phyloP scores from a whole-genome alignment of 371 early-diverging fungal genomes.

The Saksenaea vasiformis region DNA sequence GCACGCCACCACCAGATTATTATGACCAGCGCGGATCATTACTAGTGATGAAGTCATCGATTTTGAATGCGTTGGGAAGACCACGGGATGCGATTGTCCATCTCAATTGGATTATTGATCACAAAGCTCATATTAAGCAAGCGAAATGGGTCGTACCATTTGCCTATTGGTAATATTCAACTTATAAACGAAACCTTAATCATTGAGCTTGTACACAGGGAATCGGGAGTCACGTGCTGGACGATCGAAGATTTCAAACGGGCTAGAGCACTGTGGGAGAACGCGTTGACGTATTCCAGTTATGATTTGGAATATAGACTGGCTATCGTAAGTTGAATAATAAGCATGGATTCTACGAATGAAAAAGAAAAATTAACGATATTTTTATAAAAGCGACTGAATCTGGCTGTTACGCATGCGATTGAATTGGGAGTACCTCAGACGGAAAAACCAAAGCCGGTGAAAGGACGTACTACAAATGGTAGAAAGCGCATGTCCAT shows the following conservation, averaged over 20 bases:
- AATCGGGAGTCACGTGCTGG: conserved; percentile 62
- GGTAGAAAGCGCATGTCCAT: conserved; percentile 49
- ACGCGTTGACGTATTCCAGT: conserved; percentile 42
- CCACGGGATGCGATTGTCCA: conserved; percentile 44
- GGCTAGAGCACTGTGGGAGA: conserved; percentile 54
- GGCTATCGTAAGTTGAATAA: conserved; percentile 35
- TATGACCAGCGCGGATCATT: conserved; percentile 49
- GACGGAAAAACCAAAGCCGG: conserved; percentile 23
- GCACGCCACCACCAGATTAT: conserved; percentile 42
- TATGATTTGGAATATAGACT: conserved; percentile 63
- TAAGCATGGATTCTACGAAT: too few relatives aligned
- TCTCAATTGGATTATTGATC: conserved; percentile 63
- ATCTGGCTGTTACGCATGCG: conserved; percentile 50
- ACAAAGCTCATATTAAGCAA: conserved; percentile 46
- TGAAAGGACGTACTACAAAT: conserved; percentile 40
- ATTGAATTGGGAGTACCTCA: conserved; percentile 45
- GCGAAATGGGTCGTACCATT: conserved; percentile 65
- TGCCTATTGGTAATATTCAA: conserved; percentile 54
- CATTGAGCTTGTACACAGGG: conserved; percentile 31
- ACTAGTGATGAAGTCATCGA: conserved; percentile 41
- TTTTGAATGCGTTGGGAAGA: conserved; percentile 37
- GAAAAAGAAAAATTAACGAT: background rate
- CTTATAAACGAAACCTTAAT: background rate
- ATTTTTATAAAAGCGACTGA: conserved; percentile 33
- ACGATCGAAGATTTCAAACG: conserved; percentile 47